Evolutionary conservation across 768 basidiomycete species (phyloP).

Genomic region (Collybia mongolica): DNA sequence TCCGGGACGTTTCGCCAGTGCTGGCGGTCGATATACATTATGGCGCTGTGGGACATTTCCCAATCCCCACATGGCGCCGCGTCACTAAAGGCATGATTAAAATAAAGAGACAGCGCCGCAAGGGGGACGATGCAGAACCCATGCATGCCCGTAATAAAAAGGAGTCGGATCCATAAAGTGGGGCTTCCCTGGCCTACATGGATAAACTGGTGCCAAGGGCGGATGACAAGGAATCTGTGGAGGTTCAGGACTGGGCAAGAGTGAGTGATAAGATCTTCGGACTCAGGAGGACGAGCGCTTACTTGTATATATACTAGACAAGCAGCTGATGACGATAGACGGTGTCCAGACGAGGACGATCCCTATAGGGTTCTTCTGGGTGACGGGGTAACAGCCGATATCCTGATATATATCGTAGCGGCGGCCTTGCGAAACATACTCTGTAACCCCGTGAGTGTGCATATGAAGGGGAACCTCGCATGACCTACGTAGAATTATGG

Average conservation of each 20-base stretch:
- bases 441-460: conserved; percentile 21
- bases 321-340: conserved; percentile 34
- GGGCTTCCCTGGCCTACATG: no score
- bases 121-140: conserved; percentile 47
- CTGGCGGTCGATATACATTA: conserved; percentile 42
- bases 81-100: conserved; percentile 26
- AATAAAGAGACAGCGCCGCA: conserved; percentile 32
- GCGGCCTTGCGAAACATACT: conserved; percentile 53
- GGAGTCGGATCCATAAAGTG: no score
- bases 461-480: neutral
- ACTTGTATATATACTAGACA: conserved; percentile 36
- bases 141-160: conserved; percentile 12
- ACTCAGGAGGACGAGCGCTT: neutral
- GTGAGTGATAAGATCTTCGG: no score
- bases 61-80: conserved; percentile 48
- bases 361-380: conserved; percentile 45
- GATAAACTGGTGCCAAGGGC: no score
- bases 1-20: conserved; percentile 37
- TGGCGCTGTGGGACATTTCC: conserved; percentile 48
- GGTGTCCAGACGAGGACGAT: conserved; percentile 41
- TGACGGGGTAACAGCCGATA: conserved; percentile 51
- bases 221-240: no score
- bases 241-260: no score
- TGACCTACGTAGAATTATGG: conserved; percentile 30
- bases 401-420: conserved; percentile 60